A percentile compares a stretch with the other conserved stretches of the same genome.
Conservation (phyloP, 1,284 basidiomycete genomes). For the Puccinia novopanici region DNA sequence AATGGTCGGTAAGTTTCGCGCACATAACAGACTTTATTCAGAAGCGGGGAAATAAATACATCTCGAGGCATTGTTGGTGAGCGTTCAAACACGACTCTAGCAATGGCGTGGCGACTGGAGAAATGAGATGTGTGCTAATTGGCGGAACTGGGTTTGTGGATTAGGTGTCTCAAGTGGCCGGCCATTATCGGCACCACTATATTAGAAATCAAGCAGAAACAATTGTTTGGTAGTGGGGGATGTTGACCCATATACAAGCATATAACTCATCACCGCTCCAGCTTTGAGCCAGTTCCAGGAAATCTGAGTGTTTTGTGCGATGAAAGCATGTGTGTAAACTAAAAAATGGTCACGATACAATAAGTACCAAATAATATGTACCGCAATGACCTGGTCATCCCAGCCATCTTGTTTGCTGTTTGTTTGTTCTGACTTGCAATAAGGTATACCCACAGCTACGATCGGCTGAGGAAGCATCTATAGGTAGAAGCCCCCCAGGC, state of each 20-base stretch:
- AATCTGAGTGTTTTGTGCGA: no score
- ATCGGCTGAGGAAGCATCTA: not conserved
- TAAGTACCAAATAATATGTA: not conserved
- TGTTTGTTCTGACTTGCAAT: not conserved
- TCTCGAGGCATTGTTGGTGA: not conserved
- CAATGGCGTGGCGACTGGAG: not conserved
- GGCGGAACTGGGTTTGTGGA: conserved; percentile 14
- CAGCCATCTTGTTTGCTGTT: not conserved
- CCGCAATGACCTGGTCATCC: not conserved
- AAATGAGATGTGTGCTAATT: not conserved
- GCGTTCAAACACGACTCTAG: not conserved
- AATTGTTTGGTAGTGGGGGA: conserved; percentile 5
- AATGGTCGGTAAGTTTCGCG: conserved; percentile 16
- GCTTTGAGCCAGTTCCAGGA: no score
- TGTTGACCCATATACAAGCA: not conserved
- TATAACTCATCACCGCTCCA: not conserved
- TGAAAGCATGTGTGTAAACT: no score
- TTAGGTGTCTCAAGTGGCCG: not conserved
- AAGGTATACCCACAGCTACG: not conserved
- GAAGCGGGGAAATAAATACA: conserved; percentile 33
- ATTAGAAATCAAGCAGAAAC: not conserved
- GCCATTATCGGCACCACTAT: not conserved
- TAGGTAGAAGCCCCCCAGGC: no score
- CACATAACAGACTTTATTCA: conserved; percentile 4
- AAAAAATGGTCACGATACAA: not conserved